These are phyloP conservation scores for Saccharomycopsis sp. DNA, from an alignment of 805 yeast genomes.

Conservation along the genomic window DNA sequence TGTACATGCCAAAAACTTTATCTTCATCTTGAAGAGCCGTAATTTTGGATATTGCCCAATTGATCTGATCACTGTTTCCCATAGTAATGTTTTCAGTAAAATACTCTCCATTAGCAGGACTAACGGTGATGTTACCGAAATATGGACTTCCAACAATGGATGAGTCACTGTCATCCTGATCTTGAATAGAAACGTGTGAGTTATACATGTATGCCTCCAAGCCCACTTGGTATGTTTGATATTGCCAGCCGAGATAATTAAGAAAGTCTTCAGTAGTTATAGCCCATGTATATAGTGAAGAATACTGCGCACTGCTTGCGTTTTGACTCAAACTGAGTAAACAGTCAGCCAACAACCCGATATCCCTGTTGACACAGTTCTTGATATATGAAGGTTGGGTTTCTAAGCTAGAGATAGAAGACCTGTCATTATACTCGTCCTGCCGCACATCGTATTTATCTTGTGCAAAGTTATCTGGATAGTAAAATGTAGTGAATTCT, in stretches of 20 bases:
- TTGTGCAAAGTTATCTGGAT: neutral
- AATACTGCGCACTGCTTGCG: neutral
- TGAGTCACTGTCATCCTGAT: neutral
- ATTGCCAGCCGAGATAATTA: neutral
- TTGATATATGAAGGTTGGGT: neutral
- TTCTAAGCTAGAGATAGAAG: neutral
- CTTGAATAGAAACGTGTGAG: neutral
- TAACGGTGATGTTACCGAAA: neutral
- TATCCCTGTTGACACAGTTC: neutral
- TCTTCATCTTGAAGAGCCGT: neutral
- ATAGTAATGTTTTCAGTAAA: neutral
- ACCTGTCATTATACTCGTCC: neutral
- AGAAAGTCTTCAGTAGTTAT: neutral
- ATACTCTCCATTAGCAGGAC: neutral
- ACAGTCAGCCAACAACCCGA: neutral
- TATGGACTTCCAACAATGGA: neutral
- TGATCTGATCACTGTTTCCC: neutral
- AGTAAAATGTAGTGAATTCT: neutral
- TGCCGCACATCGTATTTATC: neutral
- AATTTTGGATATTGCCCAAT: neutral
- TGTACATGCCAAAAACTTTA: neutral
- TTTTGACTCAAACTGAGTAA: neutral
- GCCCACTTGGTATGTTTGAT: neutral
- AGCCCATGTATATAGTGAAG: neutral
- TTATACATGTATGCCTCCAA: neutral